Evolutionary conservation across 139 green algal species (phyloP).

Genomic region (Diplosphaera chodatii): DNA sequence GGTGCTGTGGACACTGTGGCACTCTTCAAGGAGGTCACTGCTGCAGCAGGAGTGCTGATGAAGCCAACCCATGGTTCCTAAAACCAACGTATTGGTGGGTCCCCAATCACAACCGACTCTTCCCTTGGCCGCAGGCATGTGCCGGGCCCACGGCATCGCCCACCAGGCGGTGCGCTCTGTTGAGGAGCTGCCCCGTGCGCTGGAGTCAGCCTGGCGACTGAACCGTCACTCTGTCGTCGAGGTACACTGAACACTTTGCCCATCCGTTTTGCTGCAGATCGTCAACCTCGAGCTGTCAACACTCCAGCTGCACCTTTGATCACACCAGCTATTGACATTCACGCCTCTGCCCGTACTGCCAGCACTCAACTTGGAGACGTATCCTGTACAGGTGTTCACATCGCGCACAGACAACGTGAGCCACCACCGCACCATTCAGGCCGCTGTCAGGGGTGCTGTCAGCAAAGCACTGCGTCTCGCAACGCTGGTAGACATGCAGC

Average conservation of each 20-base stretch:
- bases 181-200: constrained; percentile 52
- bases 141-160: constrained; percentile 68
- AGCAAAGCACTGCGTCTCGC: background rate
- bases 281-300: too few species aligned
- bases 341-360: too few species aligned
- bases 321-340: too few species aligned
- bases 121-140: constrained; percentile 45
- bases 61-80: too few species aligned
- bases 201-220: constrained; percentile 66
- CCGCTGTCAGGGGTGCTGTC: constrained; percentile 26
- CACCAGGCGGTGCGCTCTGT: constrained; percentile 56
- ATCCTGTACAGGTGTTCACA: constrained; percentile 39
- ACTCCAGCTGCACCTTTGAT: too few species aligned
- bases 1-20: too few species aligned
- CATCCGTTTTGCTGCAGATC: too few species aligned
- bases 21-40: too few species aligned
- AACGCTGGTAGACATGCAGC: background rate
- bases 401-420: constrained; percentile 59
- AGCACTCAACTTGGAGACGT: too few species aligned
- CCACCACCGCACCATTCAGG: constrained; percentile 63
- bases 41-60: background rate
- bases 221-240: constrained; percentile 86
- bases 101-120: too few species aligned
- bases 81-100: too few species aligned
- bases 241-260: too few species aligned